Evolutionary conservation across 768 basidiomycete genomes (phyloP).

Genomic region (Auriculariales sp.): DNA sequence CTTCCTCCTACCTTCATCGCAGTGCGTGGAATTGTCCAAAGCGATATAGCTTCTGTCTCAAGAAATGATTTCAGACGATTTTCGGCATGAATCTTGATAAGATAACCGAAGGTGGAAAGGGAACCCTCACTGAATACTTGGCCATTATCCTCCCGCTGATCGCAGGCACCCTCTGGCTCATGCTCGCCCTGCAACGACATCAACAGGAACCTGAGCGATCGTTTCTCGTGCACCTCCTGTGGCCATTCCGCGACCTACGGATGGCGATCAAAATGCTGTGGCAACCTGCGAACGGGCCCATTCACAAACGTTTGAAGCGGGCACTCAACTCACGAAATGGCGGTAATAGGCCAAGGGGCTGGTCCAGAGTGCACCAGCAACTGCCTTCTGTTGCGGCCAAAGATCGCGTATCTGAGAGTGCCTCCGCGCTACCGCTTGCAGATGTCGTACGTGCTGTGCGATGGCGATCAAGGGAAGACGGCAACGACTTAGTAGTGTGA

Average conservation of each 20-base stretch:
- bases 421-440: too few species aligned
- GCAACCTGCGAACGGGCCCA: too few species aligned
- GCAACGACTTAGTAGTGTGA: too few species aligned
- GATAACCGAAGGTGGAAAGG: not conserved
- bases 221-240: not conserved
- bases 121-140: not conserved
- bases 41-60: not conserved
- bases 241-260: not conserved
- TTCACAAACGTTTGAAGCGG: too few species aligned
- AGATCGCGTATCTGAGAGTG: too few species aligned
- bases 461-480: too few species aligned
- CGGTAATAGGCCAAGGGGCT: too few species aligned
- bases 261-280: too few species aligned
- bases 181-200: not conserved
- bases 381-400: too few species aligned
- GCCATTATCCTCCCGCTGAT: not conserved
- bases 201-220: not conserved
- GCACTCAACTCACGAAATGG: too few species aligned
- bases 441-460: too few species aligned
- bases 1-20: not conserved
- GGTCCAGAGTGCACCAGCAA: too few species aligned
- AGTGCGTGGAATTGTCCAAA: not conserved
- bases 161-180: not conserved
- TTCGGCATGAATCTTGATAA: not conserved
- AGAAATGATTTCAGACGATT: not conserved